Evolutionary conservation across 345 rosid genomes (phyloP).

Genomic region (Heritiera littoralis): DNA sequence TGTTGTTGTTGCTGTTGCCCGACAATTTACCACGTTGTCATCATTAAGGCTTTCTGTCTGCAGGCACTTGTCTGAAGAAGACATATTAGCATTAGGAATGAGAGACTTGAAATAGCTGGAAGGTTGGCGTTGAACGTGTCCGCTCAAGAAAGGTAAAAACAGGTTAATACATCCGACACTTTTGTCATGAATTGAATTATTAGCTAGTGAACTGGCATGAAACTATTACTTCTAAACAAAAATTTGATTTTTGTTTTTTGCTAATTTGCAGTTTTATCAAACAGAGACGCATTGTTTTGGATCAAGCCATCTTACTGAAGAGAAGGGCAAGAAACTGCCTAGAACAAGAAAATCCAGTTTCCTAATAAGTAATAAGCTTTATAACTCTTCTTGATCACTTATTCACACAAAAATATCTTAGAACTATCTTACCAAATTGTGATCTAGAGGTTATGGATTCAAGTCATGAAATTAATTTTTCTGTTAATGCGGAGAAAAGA

Average conservation of each 20-base stretch:
- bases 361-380: background rate
- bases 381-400: background rate
- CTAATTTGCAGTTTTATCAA: background rate
- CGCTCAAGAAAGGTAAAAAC: slow-evolving; percentile 46
- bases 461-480: too few relatives aligned
- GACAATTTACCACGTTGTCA: background rate
- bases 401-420: too few relatives aligned
- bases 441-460: too few relatives aligned
- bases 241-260: background rate
- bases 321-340: slow-evolving; percentile 37
- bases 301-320: slow-evolving; percentile 44
- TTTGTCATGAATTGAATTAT: too few relatives aligned
- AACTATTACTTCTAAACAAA: background rate
- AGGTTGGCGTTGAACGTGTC: slow-evolving; percentile 50
- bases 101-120: slow-evolving; percentile 56
- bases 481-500: too few relatives aligned
- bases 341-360: background rate
- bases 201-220: background rate
- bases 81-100: slow-evolving; percentile 39
- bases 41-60: background rate
- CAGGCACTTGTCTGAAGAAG: slow-evolving; percentile 59
- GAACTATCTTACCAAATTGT: too few relatives aligned
- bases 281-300: slow-evolving; percentile 45
- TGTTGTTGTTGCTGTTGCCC: background rate
- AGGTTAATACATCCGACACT: too few relatives aligned